phyloP scores from a whole-genome alignment of 2,329 filamentous ascomycete genomes.

The Scopulariopsis brevicaulis region DNA sequence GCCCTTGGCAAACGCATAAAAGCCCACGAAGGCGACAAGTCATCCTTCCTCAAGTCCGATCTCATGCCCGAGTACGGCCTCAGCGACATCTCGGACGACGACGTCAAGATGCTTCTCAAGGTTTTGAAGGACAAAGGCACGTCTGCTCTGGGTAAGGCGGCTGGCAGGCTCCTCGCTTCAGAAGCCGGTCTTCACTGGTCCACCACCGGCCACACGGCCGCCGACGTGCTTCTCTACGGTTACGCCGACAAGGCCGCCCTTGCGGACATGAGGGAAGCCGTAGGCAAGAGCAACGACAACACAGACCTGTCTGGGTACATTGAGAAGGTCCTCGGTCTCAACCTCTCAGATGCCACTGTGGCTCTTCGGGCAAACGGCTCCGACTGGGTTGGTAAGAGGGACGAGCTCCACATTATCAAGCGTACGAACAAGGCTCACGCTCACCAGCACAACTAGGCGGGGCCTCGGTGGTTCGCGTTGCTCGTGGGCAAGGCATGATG shows the following conservation, averaged over 20 bases:
- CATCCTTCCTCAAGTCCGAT: conserved; percentile 7
- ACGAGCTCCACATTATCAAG: conserved; percentile 2
- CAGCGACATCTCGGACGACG: conserved; percentile 3
- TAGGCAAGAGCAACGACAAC: conserved; percentile 15
- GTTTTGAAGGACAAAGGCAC: conserved; percentile 1
- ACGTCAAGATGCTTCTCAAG: background rate
- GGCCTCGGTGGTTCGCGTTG: background rate
- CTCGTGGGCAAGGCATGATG: too few species aligned
- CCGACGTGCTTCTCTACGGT: conserved; percentile 12
- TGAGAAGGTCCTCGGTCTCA: conserved; percentile 12
- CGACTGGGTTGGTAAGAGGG: conserved; percentile 10
- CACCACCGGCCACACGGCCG: conserved; percentile 11
- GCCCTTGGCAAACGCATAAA: conserved; percentile 6
- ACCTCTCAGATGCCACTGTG: conserved; percentile 11
- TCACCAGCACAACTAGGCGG: background rate
- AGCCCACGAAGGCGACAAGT: conserved; percentile 9
- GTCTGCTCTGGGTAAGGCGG: conserved; percentile 1
- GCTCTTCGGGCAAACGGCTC: conserved; percentile 11
- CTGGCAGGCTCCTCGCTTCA: conserved; percentile 7
- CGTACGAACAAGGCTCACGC: background rate
- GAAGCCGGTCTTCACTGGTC: conserved; percentile 11
- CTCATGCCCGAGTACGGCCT: conserved; percentile 11
- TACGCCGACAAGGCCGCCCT: conserved; percentile 8
- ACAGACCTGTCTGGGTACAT: conserved; percentile 14
- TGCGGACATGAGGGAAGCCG: conserved; percentile 7